Conservation (phyloP, 1,139 yeast species). For the Candida neerlandica region DNA sequence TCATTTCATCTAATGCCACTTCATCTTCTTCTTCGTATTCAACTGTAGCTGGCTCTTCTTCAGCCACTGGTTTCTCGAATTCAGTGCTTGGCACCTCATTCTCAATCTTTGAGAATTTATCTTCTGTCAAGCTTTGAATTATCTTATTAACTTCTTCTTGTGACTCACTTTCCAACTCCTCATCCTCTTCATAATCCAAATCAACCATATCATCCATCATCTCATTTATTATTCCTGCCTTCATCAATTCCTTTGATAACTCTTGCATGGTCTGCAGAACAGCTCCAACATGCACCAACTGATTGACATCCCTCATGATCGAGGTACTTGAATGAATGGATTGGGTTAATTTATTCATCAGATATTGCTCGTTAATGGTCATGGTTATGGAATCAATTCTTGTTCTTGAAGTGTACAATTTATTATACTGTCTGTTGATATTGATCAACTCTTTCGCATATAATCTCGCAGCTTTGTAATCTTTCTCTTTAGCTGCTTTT, state of each 20-base stretch:
- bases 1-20: conserved; percentile 78
- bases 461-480: conserved; percentile 69
- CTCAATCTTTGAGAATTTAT: conserved; percentile 45
- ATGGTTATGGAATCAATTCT: conserved; percentile 82
- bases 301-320: conserved; percentile 88
- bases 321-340: conserved; percentile 78
- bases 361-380: conserved; percentile 92
- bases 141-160: conserved; percentile 67
- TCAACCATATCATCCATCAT: conserved; percentile 94
- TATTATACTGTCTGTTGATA: conserved; percentile 70
- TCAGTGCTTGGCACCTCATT: conserved; percentile 44
- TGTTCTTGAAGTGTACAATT: conserved; percentile 80
- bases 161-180: conserved; percentile 66
- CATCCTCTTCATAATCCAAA: conserved; percentile 55
- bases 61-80: conserved; percentile 21
- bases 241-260: conserved; percentile 82
- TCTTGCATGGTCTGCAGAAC: conserved; percentile 84
- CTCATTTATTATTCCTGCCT: conserved; percentile 90
- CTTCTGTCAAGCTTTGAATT: conserved; percentile 45
- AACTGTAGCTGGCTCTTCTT: conserved; percentile 19
- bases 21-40: conserved; percentile 66
- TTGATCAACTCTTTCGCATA: conserved; percentile 84
- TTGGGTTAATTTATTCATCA: conserved; percentile 78
- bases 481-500: conserved; percentile 77
- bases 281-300: conserved; percentile 76